These are phyloP conservation scores for Sporisorium sorghi DNA, from an alignment of 1,284 basidiomycete species.

Conservation along the genomic window DNA sequence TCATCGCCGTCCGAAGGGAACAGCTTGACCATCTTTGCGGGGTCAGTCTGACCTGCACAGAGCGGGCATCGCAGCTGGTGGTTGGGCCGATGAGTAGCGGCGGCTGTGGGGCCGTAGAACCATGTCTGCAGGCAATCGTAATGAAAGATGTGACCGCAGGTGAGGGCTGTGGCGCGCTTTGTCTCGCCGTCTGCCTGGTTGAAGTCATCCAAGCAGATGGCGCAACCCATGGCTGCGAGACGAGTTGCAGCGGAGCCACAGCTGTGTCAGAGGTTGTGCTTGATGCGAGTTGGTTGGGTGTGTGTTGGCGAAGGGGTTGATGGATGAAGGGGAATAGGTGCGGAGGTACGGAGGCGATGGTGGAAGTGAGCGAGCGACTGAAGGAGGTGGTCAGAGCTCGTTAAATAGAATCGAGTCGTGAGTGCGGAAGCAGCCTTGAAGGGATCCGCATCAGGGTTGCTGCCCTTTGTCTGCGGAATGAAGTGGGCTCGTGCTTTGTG, in stretches of 20 bases:
- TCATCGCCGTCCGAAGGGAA: conserved; percentile 46
- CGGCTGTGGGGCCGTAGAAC: conserved; percentile 29
- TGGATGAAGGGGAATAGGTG: not conserved
- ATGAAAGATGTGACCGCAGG: conserved; percentile 53
- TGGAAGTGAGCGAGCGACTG: not conserved
- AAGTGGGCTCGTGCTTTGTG: not conserved
- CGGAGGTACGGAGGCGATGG: not conserved
- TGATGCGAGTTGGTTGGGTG: not conserved
- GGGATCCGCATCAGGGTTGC: not conserved
- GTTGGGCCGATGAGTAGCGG: not conserved
- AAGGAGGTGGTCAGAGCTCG: too few species aligned
- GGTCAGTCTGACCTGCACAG: conserved; percentile 18
- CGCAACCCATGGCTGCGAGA: conserved; percentile 37
- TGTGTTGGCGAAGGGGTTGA: not conserved
- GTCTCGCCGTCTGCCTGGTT: conserved; percentile 26
- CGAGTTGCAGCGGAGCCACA: not conserved
- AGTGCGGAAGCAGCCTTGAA: not conserved
- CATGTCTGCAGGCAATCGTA: conserved; percentile 34
- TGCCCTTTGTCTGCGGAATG: not conserved
- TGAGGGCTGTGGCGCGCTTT: conserved; percentile 29
- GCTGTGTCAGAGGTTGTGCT: not conserved
- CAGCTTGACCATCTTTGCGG: conserved; percentile 16
- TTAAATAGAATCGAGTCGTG: not conserved
- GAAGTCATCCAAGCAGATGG: conserved; percentile 51
- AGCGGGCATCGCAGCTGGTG: conserved; percentile 34